Percentiles rank a stretch among this genome's conserved stretches.
These are phyloP conservation scores for Candida rishiriensis DNA, from an alignment of 805 yeast species.

Conservation along the genomic window DNA sequence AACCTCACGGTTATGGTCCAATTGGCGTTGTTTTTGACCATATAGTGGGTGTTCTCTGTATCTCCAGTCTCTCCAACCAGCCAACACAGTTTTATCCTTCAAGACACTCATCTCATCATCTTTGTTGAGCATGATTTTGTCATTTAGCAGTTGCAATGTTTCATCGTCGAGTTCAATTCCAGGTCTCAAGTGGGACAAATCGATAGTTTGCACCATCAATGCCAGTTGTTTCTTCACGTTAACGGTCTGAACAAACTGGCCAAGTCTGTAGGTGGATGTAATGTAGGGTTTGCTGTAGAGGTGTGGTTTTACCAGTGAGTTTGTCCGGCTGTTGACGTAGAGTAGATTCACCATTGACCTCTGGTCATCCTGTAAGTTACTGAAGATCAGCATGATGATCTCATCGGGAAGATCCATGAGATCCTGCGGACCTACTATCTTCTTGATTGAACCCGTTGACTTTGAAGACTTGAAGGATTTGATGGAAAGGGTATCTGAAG, in stretches of 20 bases:
- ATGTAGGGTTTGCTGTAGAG: constrained; percentile 54
- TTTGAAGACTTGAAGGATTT: constrained; percentile 31
- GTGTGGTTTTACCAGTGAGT: constrained; percentile 46
- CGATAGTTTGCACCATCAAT: constrained; percentile 47
- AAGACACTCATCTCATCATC: constrained; percentile 2
- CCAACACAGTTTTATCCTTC: constrained; percentile 38
- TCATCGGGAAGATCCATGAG: constrained; percentile 38
- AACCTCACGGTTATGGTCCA: neutral
- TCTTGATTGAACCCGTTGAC: constrained; percentile 10
- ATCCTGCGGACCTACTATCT: constrained; percentile 5
- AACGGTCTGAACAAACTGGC: constrained; percentile 72
- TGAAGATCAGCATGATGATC: constrained; percentile 35
- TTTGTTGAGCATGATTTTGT: constrained; percentile 13
- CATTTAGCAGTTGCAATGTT: constrained; percentile 14
- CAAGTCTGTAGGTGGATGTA: constrained; percentile 71
- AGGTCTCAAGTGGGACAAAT: constrained; percentile 47
- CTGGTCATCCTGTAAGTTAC: constrained; percentile 32
- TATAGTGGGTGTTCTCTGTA: constrained; percentile 68
- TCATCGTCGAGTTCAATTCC: constrained; percentile 31
- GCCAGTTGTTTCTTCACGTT: constrained; percentile 55
- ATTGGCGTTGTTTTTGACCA: constrained; percentile 14
- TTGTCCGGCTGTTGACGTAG: constrained; percentile 47
- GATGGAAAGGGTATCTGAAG: constrained; percentile 38
- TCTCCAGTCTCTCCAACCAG: constrained; percentile 94
- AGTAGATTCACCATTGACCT: constrained; percentile 40